Percentiles rank a stretch among this genome's conserved stretches.
These are phyloP conservation scores for Lentinus tigrinus DNA, from an alignment of 768 basidiomycete species.

Conservation along the genomic window DNA sequence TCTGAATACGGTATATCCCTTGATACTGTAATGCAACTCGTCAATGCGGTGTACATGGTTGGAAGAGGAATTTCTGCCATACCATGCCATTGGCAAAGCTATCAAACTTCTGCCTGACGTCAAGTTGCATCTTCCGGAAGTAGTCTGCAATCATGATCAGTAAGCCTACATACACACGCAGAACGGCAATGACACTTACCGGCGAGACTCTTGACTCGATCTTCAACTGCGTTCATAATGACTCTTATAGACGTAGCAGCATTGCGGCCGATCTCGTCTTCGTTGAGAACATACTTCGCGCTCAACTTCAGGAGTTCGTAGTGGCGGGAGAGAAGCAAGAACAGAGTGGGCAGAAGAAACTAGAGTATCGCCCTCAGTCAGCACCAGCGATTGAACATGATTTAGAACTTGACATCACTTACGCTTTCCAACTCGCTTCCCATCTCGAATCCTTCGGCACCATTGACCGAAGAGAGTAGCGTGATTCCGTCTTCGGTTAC, in stretches of 20 bases:
- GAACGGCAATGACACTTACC: neutral
- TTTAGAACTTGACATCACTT: neutral
- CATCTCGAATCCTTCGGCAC: neutral
- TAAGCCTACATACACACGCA: neutral
- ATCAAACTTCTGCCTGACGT: neutral
- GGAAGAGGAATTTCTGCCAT: neutral
- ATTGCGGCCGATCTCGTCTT: too few species aligned
- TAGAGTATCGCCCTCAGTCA: too few species aligned
- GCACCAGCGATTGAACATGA: too few species aligned
- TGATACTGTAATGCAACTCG: neutral
- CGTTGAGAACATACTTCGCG: too few species aligned
- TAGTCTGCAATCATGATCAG: neutral
- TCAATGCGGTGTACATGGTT: neutral
- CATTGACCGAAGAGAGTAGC: neutral
- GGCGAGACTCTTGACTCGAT: too few species aligned
- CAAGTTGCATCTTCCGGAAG: neutral
- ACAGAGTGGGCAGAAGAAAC: too few species aligned
- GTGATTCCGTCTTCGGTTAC: neutral
- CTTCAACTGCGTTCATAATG: too few species aligned
- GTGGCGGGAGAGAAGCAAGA: too few species aligned
- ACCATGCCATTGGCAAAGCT: constrained; percentile 1
- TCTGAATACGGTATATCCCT: neutral
- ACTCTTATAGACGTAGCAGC: too few species aligned
- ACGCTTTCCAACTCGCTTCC: neutral
- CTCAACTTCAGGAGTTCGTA: too few species aligned